These are phyloP conservation scores for Aspergillus steynii DNA, from an alignment of 495 filamentous ascomycete species.

Conservation along the genomic window DNA sequence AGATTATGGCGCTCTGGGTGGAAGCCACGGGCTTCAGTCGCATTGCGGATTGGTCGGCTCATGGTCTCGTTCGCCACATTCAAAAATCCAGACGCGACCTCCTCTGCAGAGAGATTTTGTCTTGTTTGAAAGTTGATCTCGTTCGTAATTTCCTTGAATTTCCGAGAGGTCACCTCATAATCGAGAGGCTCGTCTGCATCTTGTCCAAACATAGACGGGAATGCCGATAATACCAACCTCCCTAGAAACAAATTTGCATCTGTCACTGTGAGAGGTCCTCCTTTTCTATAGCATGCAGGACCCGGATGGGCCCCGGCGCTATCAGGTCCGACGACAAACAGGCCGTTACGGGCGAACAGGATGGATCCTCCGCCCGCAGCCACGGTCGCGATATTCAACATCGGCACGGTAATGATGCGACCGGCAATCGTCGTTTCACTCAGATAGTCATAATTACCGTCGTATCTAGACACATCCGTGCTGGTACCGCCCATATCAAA, in stretches of 20 bases:
- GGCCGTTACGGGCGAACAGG: conserved; percentile 84
- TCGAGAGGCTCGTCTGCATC: conserved; percentile 88
- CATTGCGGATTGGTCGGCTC: conserved; percentile 54
- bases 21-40: conserved; percentile 53
- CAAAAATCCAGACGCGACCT: conserved; percentile 69
- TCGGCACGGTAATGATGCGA: conserved; percentile 90
- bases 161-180: conserved; percentile 68
- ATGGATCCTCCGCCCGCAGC: conserved; percentile 91
- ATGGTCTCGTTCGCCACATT: conserved; percentile 57
- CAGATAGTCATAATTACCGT: conserved; percentile 92
- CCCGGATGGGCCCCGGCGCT: conserved; percentile 91
- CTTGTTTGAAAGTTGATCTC: conserved; percentile 70
- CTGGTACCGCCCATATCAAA: conserved; percentile 98
- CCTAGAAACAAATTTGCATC: conserved; percentile 93
- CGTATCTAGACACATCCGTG: conserved; percentile 92
- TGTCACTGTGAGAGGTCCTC: conserved; percentile 87
- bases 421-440: conserved; percentile 97
- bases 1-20: conserved; percentile 52
- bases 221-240: conserved; percentile 86
- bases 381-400: conserved; percentile 97
- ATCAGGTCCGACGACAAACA: conserved; percentile 96
- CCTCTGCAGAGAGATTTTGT: conserved; percentile 77
- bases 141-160: conserved; percentile 75
- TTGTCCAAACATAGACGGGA: conserved; percentile 94
- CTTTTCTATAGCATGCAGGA: conserved; percentile 93